Conservation (phyloP, 176 grass and related monocot genomes). For the Oryza rufipogon region DNA sequence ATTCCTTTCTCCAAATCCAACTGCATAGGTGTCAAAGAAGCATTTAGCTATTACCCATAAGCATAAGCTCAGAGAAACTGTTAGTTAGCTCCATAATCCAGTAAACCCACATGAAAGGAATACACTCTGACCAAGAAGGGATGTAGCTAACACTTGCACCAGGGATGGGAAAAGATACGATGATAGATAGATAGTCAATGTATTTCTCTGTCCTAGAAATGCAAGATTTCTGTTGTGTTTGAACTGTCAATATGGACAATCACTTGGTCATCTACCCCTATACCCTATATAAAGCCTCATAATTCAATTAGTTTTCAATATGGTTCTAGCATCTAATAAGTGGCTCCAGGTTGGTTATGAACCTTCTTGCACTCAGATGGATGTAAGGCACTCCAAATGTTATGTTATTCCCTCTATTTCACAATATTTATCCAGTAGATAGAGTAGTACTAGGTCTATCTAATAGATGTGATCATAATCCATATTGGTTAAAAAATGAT, state of each 20-base stretch:
- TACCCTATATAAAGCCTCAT: not conserved
- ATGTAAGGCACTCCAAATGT: not conserved
- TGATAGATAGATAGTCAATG: not conserved
- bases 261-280: not conserved
- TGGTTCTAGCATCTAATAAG: not conserved
- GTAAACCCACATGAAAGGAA: not conserved
- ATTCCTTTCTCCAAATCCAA: conserved; percentile 99
- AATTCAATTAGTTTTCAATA: not conserved
- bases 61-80: not conserved
- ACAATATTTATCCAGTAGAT: no score
- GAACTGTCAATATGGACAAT: not conserved
- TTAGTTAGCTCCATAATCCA: not conserved
- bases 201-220: not conserved
- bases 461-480: no score
- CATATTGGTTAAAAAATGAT: no score
- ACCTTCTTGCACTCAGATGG: not conserved
- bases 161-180: not conserved
- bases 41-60: not conserved
- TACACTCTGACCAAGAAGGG: not conserved
- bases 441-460: no score
- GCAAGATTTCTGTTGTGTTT: not conserved
- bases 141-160: not conserved
- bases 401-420: not conserved
- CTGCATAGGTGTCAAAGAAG: conserved; percentile 45
- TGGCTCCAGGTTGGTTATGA: not conserved